Evolutionary conservation across 2,329 filamentous ascomycete genomes (phyloP), one percentile per base, ranked within the genome.

Genomic region (Cladosporium phlei): DNA sequence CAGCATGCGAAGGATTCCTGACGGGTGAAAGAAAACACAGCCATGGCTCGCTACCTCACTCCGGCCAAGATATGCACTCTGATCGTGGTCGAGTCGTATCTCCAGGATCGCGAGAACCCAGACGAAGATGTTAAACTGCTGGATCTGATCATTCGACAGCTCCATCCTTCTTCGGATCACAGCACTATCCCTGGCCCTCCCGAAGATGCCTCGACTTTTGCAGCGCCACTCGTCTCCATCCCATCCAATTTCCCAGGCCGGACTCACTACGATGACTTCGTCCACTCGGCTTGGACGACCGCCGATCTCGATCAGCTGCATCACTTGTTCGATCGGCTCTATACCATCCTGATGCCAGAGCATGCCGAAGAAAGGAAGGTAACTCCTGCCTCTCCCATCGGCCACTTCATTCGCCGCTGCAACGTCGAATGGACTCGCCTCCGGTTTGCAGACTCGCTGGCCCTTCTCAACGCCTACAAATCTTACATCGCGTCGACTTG

Each of bases 1-100:
- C 25, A 45, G 32, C 24, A 45, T 47, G 44, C 17, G 25, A 20
- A 6, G 5, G 63, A 60, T 52, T 43, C 32, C 42, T 8, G 20
- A 37, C 22, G 32, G 22, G 11, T 45, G 32, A 45, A 45, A n/a
- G 20, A 29, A n/a, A 12, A 21, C 24, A 20, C 37, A 28, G 20
- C 20, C 35, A 94, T 91, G 84, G 78, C 84, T 58, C 85, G 86
- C 48, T 95, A 85, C 66, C 76, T 97, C 35, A 95, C 87, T n/a
- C 87, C 91, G 10, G 83, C 88, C 56, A 95, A 93, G 64, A 79
- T 97, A 55, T 84, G 85, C 60, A 76, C 96, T 19, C 77, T 97
- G 46, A 80, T 82, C 46, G 78, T 98, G 44, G 78, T 93, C 43
- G 80, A 88, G 58, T 75, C 96, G 45, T 97, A 98, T 67, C 53